phyloP scores from a whole-genome alignment of 768 basidiomycete species.

The Mycena albidolilacea region DNA sequence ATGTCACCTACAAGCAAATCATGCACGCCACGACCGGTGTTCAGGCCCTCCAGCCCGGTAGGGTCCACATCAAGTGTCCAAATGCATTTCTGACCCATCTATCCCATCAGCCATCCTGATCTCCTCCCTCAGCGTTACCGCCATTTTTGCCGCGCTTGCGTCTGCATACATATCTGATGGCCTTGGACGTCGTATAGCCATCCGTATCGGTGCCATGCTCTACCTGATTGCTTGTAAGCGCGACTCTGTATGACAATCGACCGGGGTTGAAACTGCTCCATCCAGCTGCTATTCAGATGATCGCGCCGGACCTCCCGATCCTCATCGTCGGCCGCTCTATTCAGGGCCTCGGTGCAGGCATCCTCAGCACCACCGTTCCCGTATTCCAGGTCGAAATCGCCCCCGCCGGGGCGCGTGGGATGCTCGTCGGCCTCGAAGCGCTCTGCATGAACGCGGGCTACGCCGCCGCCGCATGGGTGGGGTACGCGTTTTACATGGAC shows the following conservation, averaged over 20 bases:
- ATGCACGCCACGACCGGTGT: conserved; percentile 60
- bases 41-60: conserved; percentile 63
- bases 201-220: conserved; percentile 64
- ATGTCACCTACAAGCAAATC: conserved; percentile 61
- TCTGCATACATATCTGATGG: conserved; percentile 66
- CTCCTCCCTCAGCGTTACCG: conserved; percentile 65
- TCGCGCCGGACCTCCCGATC: conserved; percentile 59
- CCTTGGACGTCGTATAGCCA: conserved; percentile 64
- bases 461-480: conserved; percentile 63
- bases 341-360: conserved; percentile 64
- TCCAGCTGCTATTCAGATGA: conserved; percentile 61
- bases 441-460: conserved; percentile 67
- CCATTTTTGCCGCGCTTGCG: conserved; percentile 59
- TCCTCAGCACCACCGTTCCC: conserved; percentile 66
- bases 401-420: conserved; percentile 63
- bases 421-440: conserved; percentile 69
- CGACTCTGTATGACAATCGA: not conserved
- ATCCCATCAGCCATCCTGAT: conserved; percentile 61
- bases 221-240: conserved; percentile 57
- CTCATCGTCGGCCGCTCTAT: conserved; percentile 61
- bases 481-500: conserved; percentile 63
- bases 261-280: not conserved
- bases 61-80: conserved; percentile 22
- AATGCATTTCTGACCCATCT: not conserved
- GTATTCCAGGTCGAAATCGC: conserved; percentile 66